Conservation (phyloP, 1,284 basidiomycete genomes). For the Sphagnurus paluster region DNA sequence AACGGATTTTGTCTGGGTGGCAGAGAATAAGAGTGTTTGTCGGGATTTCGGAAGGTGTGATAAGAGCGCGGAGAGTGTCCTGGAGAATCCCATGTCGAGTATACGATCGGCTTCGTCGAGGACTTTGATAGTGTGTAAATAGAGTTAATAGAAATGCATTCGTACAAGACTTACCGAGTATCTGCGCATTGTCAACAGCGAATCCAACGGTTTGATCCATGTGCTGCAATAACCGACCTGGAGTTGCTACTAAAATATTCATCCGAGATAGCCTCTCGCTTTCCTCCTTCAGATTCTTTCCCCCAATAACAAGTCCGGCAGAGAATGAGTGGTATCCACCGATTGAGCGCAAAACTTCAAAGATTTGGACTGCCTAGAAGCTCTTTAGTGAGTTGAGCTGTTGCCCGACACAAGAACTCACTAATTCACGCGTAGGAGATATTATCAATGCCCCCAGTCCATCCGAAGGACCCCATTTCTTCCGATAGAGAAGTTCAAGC, state of each 20-base stretch:
- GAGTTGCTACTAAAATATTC: conserved; percentile 98
- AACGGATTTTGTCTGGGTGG: conserved; percentile 93
- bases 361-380: conserved; percentile 38
- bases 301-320: conserved; percentile 94
- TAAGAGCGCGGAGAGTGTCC: conserved; percentile 88
- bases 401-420: conserved; percentile 35
- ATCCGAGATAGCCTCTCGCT: conserved; percentile 85
- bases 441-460: conserved; percentile 95
- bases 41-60: conserved; percentile 83
- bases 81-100: conserved; percentile 94
- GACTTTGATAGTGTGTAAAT: conserved; percentile 46
- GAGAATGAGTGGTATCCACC: conserved; percentile 92
- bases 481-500: conserved; percentile 86
- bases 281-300: conserved; percentile 95
- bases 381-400: not conserved
- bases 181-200: conserved; percentile 86
- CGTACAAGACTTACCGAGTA: conserved; percentile 67
- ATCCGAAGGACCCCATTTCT: conserved; percentile 95
- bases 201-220: conserved; percentile 98
- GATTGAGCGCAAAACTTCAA: conserved; percentile 91
- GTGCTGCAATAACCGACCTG: conserved; percentile 93
- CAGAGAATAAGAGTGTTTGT: conserved; percentile 95
- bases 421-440: conserved; percentile 93
- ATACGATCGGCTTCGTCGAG: conserved; percentile 97
- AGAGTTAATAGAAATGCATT: conserved; percentile 1